Evolutionary conservation across 2,329 filamentous ascomycete species (phyloP).

Genomic region (Trematosphaeria pertusa): DNA sequence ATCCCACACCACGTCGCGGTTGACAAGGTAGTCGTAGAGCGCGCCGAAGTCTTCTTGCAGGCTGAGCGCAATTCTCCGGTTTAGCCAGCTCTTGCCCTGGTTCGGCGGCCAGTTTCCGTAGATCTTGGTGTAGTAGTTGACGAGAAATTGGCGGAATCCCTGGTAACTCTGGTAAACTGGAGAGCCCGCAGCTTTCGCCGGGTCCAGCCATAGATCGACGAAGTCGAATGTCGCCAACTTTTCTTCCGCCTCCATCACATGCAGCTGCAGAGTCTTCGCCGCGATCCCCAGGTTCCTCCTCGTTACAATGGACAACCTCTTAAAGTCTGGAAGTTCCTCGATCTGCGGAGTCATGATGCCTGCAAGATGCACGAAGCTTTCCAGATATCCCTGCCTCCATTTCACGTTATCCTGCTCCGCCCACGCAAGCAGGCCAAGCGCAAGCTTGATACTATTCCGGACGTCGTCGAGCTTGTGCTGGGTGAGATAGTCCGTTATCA

Average conservation of each 20-base stretch:
- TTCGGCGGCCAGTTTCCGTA: constrained; percentile 70
- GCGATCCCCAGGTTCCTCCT: constrained; percentile 68
- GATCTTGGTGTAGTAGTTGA: constrained; percentile 62
- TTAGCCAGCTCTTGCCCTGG: constrained; percentile 61
- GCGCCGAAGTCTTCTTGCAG: constrained; percentile 72
- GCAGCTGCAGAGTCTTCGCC: constrained; percentile 67
- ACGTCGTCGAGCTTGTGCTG: constrained; percentile 69
- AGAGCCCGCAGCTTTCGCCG: constrained; percentile 39
- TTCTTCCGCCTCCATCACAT: constrained; percentile 68
- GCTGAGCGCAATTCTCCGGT: constrained; percentile 61
- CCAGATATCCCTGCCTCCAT: constrained; percentile 72
- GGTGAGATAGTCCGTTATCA: constrained; percentile 67
- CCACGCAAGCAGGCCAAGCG: constrained; percentile 70
- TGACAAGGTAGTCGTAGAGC: constrained; percentile 74
- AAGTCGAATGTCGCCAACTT: constrained; percentile 67
- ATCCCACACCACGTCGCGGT: constrained; percentile 71
- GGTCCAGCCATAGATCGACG: constrained; percentile 63
- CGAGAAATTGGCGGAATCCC: constrained; percentile 66
- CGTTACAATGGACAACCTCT: constrained; percentile 66
- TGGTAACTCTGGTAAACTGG: constrained; percentile 64
- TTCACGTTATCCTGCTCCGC: constrained; percentile 67
- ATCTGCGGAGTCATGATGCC: constrained; percentile 61
- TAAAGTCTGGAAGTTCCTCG: constrained; percentile 64
- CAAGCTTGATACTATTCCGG: constrained; percentile 65
- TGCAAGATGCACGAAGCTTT: constrained; percentile 70